A percentile compares a stretch with the other conserved stretches of the same genome.
Evolutionary conservation across 768 basidiomycete species (phyloP).

Genomic region (Cubamyces sp.): DNA sequence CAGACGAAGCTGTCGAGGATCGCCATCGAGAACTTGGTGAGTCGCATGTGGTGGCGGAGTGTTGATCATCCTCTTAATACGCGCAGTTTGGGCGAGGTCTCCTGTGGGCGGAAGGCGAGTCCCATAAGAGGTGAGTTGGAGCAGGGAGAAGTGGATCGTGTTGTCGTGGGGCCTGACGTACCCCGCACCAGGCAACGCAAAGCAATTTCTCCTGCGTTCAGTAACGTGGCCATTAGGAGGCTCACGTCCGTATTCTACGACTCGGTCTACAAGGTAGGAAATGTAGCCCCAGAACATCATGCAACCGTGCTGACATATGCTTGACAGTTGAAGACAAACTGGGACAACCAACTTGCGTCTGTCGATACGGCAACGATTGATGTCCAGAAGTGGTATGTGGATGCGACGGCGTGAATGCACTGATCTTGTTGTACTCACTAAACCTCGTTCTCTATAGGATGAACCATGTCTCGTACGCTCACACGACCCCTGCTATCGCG

Average conservation of each 20-base stretch:
- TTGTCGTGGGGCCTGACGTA: not conserved
- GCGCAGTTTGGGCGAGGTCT: conserved; percentile 40
- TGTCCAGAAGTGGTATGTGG: conserved; percentile 46
- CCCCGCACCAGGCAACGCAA: conserved; percentile 47
- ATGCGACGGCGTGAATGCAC: not conserved
- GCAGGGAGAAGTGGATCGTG: not conserved
- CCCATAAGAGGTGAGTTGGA: conserved; percentile 42
- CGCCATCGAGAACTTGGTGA: conserved; percentile 45
- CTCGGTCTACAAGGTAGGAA: conserved; percentile 50
- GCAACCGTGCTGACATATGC: too few relatives aligned
- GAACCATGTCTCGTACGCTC: conserved; percentile 48
- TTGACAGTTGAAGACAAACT: conserved; percentile 40
- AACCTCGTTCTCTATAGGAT: conserved; percentile 37
- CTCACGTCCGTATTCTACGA: conserved; percentile 54
- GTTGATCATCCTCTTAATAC: not conserved
- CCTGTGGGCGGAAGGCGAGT: conserved; percentile 46
- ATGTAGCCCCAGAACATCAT: not conserved
- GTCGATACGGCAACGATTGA: conserved; percentile 42
- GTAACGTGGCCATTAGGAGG: conserved; percentile 51
- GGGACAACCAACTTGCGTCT: conserved; percentile 32
- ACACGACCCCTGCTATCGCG: not conserved
- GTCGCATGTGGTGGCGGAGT: conserved; percentile 1
- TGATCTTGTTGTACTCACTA: not conserved
- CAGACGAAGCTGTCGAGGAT: conserved; percentile 39
- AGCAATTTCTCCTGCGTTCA: conserved; percentile 55